Base-by-base conservation (phyloP, 495 filamentous ascomycete genomes). In the Neurospora terricola region DNA sequence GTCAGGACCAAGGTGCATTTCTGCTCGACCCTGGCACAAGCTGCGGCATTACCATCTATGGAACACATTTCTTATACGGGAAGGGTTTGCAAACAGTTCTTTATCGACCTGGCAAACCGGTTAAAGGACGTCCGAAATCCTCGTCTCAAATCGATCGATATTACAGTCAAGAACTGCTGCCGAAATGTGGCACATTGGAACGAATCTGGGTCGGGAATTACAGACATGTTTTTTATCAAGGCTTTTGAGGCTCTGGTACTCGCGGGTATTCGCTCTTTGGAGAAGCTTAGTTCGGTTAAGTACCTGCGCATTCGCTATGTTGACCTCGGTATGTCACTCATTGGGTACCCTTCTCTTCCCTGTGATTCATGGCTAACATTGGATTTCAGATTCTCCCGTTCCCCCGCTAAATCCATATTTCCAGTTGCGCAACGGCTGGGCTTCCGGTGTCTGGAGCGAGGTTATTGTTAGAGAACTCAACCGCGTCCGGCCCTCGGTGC, bases 131-230 rank as follows among this genome's bases (percentile, higher is more conserved):
- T 81, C n/a, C 80, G 83, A 21, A 81, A 79, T 14, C 76, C 81
- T 36, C 80, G 86, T 9, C 86, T 92, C 42, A 88, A 86, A 77
- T 89, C 88, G 23, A 83, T 93, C 5, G 91, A 93, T 75, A 77
- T 93, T 12, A 87, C 87, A 0, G 89, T 93, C 73, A 91, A 91
- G 82, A 91, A 90, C 70, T 89, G 88, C 80, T 93, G 91, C 75
- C 85, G 88, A 23, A 83, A 87, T 54, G 82, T 83, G 42, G 77
- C 78, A 18, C 78, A 85, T 54, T 87, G 83, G 81, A 85, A 86
- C 75, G 89, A 91, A 75, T 82, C 84, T 6, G 87, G 88, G 5
- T 89, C 89, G 1, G 88, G 90, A 3, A 90, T 92, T 74, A 89
- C 87, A 9, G 89, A 91, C 75, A 86, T 89, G 82, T 82, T 85